Percentiles rank a stretch among this genome's conserved stretches.
Evolutionary conservation across 2,329 filamentous ascomycete genomes (phyloP).

Genomic region (Alternaria solani): DNA sequence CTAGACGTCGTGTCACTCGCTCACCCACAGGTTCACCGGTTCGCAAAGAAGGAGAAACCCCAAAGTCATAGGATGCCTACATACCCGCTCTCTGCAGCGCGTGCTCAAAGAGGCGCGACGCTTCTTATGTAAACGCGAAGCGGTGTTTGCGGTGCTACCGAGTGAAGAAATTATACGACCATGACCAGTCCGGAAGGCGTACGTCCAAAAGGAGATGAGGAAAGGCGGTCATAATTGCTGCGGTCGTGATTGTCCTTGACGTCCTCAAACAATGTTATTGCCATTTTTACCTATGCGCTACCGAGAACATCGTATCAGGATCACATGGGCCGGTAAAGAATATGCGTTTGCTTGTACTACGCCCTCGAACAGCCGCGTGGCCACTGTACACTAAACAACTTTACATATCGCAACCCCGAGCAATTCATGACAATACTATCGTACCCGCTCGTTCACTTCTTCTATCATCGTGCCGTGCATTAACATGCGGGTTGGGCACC

Average conservation of each 20-base stretch:
- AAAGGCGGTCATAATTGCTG: not conserved
- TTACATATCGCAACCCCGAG: not conserved
- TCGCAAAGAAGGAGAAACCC: constrained; percentile 12
- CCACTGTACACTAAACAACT: not conserved
- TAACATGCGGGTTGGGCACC: not conserved
- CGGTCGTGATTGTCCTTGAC: not conserved
- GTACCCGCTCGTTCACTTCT: not conserved
- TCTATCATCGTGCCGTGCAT: not conserved
- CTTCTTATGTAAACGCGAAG: not conserved
- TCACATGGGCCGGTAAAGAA: constrained; percentile 1
- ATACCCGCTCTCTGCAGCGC: not conserved
- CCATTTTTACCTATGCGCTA: not conserved
- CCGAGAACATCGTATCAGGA: not conserved
- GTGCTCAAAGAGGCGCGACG: not conserved
- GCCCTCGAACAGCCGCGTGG: not conserved
- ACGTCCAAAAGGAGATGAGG: not conserved
- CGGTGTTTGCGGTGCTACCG: not conserved
- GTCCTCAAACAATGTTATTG: not conserved
- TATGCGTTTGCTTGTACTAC: not conserved
- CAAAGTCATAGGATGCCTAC: constrained; percentile 21
- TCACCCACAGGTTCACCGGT: constrained; percentile 30
- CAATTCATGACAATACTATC: not conserved
- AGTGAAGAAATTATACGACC: not conserved
- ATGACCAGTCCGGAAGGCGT: too few relatives aligned
- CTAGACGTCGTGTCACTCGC: constrained; percentile 29